Base-by-base conservation (phyloP, 495 filamentous ascomycete species). In the Aspergillus funiculosus region DNA sequence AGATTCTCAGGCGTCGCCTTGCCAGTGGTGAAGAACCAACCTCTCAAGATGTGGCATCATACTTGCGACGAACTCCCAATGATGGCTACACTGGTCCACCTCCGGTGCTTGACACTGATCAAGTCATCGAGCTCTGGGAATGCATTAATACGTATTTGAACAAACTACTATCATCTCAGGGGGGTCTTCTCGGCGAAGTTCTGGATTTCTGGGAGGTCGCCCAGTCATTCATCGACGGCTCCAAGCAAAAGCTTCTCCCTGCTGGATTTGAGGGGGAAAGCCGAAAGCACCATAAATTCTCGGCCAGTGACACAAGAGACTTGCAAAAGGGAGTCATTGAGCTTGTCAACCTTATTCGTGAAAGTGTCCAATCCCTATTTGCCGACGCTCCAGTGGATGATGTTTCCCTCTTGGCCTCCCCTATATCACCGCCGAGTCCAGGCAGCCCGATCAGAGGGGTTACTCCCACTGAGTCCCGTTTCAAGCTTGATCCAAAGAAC, bases 161-260 rank as follows among this genome's bases (percentile, higher is more conserved):
- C 11, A 64, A 75, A 32, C 76, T 86, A 27, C 70, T 97, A 14
- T 77, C 89, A 5, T 78, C 85, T 0, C 65, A 80, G 8, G 78
- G 77, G 40, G 92, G 94, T 9, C 71, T 97, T 21, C 70, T 97
- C 14, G 89, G 87, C 2, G 92, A 98, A 57, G 79, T 95, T 2
- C 65, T 94, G 11, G 87, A 90, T 48, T 96, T 94, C 62, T 95
- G 90, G 91, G 87, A 95, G 51, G 91, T 83, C 3, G 83, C 89
- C 0, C 82, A 90, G 53, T 84, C 84, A 1, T 98, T 97, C 66
- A 86, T 96, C 40, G 82, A 90, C 25, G 89, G 89, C 13, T 89
- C 80, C 41, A 81, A 81, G 35, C 90, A 96, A 59, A 82, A 76
- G 51, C 78, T 79, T 13, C 71, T 98, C 43, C 92, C 94, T 0